Conservation (phyloP, 345 rosid genomes). For the Carallia pectinifolia region DNA sequence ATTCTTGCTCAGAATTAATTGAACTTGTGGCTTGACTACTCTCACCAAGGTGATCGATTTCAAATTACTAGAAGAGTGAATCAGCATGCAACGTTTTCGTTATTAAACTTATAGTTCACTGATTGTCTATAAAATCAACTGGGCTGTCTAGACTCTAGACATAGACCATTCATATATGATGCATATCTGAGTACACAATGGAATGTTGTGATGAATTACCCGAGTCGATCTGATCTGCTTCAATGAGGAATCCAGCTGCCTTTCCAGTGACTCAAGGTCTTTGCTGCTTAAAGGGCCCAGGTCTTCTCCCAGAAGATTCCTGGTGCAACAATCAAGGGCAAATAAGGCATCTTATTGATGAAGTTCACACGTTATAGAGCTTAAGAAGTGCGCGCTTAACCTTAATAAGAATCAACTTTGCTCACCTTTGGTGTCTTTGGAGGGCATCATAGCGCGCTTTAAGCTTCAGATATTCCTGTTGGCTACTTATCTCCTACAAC, state of each 20-base stretch:
- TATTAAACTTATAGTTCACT: too few relatives aligned
- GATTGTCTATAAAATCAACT: too few relatives aligned
- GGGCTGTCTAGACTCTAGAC: too few relatives aligned
- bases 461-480: constrained; percentile 90
- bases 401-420: not conserved
- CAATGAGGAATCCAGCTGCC: constrained; percentile 89
- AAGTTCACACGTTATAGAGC: not conserved
- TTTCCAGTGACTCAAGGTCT: constrained; percentile 90
- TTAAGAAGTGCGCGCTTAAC: not conserved
- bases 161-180: too few relatives aligned
- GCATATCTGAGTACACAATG: too few relatives aligned
- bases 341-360: not conserved
- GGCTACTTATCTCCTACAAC: constrained; percentile 78
- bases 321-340: constrained; percentile 12
- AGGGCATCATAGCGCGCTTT: constrained; percentile 84
- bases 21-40: too few relatives aligned
- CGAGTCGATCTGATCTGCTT: constrained; percentile 85
- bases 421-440: constrained; percentile 79
- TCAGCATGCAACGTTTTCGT: too few relatives aligned
- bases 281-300: constrained; percentile 80
- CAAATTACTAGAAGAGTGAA: too few relatives aligned
- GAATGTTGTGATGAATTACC: constrained; percentile 32
- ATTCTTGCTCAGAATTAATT: too few relatives aligned
- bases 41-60: too few relatives aligned
- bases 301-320: constrained; percentile 92